Conservation (phyloP, 371 early-diverging fungal genomes). For the Blastocladiella emersonii region DNA sequence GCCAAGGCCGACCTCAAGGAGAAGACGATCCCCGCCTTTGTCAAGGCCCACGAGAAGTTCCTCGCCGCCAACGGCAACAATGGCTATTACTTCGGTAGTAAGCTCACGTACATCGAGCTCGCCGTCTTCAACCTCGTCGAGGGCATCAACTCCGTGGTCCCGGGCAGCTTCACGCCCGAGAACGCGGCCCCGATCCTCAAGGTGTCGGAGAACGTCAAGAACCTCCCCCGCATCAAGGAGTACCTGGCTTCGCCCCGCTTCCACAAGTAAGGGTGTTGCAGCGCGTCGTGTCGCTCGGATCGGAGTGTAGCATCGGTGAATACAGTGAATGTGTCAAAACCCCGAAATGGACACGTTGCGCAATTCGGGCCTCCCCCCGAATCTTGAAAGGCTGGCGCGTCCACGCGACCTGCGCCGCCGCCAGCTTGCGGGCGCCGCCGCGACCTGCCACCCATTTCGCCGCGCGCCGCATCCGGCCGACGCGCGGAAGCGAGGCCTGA, state of each 20-base stretch:
- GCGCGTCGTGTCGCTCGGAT: too few relatives aligned
- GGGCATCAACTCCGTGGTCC: background rate
- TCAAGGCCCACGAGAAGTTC: slow-evolving; percentile 12
- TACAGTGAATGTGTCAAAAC: too few relatives aligned
- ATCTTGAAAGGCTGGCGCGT: too few relatives aligned
- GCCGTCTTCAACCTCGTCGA: background rate
- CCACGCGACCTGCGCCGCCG: too few relatives aligned
- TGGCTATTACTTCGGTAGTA: slow-evolving; percentile 16
- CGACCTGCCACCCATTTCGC: too few relatives aligned
- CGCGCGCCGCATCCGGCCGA: too few relatives aligned
- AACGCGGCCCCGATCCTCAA: background rate
- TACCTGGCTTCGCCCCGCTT: background rate
- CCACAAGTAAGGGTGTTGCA: too few relatives aligned
- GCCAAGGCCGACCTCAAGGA: slow-evolving; percentile 10
- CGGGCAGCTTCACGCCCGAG: background rate
- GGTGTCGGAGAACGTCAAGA: background rate
- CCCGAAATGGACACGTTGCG: too few relatives aligned
- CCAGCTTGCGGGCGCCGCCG: too few relatives aligned
- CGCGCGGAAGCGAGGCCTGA: too few relatives aligned
- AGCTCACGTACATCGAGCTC: background rate
- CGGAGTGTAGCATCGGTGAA: too few relatives aligned
- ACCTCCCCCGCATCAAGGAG: background rate
- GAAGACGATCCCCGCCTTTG: slow-evolving; percentile 6
- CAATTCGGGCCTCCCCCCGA: too few relatives aligned
- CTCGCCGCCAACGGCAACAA: slow-evolving; percentile 21